Evolutionary conservation across 345 rosid species (phyloP), one percentile per base, ranked within the genome.

Genomic region (Durio zibethinus): DNA sequence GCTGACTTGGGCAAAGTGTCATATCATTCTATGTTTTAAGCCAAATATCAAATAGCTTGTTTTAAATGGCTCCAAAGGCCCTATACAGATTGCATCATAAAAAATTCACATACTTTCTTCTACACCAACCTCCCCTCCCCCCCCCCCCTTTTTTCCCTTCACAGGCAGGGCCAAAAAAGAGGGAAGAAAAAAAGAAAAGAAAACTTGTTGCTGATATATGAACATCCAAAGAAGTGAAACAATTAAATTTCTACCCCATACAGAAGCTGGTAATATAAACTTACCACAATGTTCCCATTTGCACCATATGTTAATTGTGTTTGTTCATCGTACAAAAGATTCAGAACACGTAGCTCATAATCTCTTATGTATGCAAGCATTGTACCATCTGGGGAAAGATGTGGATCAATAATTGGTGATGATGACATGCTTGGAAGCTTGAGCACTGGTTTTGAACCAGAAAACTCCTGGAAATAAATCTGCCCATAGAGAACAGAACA

Each of bases 401-500:
- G 94, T 21, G 98, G 94, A 87, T 96, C 99, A 16, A 90, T 90
- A 71, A 96, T 74, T 2, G 96, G 90, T 12, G 97, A 90, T 29
- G 74, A 48, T 14, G 94, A 78, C 43, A 87, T 70, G 79, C 89
- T 90, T 25, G 88, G 84, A 81, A 95, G 91, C 82, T 87, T 89
- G 40, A 95, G 98, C 80, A 88, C 93, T 16, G 97, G 90, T 81
- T 82, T 82, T 59, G 92, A 85, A 75, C 86, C 84, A 82, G 83
- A 68, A 79, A 95, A 84, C 40, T 95, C 98, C 80, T 91, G 93
- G 82, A 92, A 87, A 84, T 90, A 95, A 48, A 95, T 85, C 99
- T 95, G 90, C 61, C 56, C 63, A 82, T 6, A 61, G 33, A 66
- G 31, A 68, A 71, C 61, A 43, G 72, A 63, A 42, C 50, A 33